phyloP scores from a whole-genome alignment of 2,329 filamentous ascomycete species.

The Dactylonectria macrodidyma region DNA sequence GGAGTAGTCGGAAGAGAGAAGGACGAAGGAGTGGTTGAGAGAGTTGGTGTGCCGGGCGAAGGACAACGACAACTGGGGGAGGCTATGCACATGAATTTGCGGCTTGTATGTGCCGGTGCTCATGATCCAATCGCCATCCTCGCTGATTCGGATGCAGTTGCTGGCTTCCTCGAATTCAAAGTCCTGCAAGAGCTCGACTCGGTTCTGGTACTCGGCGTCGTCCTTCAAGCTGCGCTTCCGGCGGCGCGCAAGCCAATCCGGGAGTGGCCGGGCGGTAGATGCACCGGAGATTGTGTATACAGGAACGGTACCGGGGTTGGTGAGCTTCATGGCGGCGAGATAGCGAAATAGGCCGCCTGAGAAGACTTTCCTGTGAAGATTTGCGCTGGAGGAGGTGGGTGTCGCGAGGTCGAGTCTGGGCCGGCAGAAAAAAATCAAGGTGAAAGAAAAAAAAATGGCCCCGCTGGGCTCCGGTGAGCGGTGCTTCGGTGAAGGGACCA shows the following conservation, averaged over 20 bases:
- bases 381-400: slow-evolving; percentile 30
- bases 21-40: slow-evolving; percentile 90
- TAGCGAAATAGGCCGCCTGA: slow-evolving; percentile 26
- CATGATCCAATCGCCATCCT: slow-evolving; percentile 98
- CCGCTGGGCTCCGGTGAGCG: slow-evolving; percentile 43
- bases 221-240: slow-evolving; percentile 93
- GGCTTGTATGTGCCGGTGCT: slow-evolving; percentile 84
- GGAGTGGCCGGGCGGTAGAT: slow-evolving; percentile 87
- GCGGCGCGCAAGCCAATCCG: slow-evolving; percentile 94
- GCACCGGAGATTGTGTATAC: slow-evolving; percentile 97
- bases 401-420: slow-evolving; percentile 28
- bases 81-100: slow-evolving; percentile 91
- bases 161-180: slow-evolving; percentile 98
- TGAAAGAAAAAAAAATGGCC: slow-evolving; percentile 45
- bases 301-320: slow-evolving; percentile 85
- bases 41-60: slow-evolving; percentile 93
- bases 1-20: slow-evolving; percentile 91
- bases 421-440: slow-evolving; percentile 49
- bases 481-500: slow-evolving; percentile 37
- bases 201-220: slow-evolving; percentile 92
- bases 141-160: slow-evolving; percentile 88
- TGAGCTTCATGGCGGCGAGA: slow-evolving; percentile 77
- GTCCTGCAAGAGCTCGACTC: slow-evolving; percentile 95
- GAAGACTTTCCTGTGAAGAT: slow-evolving; percentile 36
- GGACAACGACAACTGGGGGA: slow-evolving; percentile 93